Percentiles rank a stretch among this genome's conserved stretches.
Conservation (phyloP, 2,329 filamentous ascomycete species). For the Akanthomyces dipterigenus region DNA sequence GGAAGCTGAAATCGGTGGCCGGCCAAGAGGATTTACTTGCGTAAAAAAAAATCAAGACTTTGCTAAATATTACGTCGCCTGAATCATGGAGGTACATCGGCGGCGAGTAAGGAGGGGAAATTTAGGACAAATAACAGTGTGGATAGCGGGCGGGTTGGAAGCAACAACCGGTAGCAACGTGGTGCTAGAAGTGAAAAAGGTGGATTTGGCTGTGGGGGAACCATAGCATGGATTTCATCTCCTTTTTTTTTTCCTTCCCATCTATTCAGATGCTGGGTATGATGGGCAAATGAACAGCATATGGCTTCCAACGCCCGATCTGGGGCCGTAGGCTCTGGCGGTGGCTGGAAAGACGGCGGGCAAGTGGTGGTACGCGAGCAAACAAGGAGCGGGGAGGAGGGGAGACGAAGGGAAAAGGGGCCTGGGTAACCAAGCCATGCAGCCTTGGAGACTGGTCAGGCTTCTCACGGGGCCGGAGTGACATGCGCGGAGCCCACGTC, state of each 20-base stretch:
- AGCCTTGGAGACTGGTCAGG: conserved; percentile 8
- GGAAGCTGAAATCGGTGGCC: neutral
- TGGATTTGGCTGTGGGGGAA: neutral
- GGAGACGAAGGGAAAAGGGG: neutral
- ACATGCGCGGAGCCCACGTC: conserved; percentile 6
- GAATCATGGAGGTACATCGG: neutral
- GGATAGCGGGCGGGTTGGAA: neutral
- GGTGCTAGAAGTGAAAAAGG: conserved; percentile 4
- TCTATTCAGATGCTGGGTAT: neutral
- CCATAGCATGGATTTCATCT: neutral
- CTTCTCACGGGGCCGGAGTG: conserved; percentile 11
- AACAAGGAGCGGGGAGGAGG: neutral
- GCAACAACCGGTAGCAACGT: conserved; percentile 6
- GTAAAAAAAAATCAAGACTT: neutral
- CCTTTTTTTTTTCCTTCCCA: neutral
- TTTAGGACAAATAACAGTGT: neutral
- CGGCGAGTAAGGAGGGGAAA: conserved; percentile 4
- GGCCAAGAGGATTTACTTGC: neutral
- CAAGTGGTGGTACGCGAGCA: neutral
- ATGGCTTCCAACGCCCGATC: neutral
- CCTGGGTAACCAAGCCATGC: conserved; percentile 9
- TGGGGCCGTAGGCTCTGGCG: neutral
- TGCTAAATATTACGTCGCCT: neutral
- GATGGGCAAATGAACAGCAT: neutral
- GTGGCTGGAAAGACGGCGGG: neutral